Evolutionary conservation across 352 stramenopile species (phyloP), one percentile per base, ranked within the genome.

Genomic region (Phytophthora lateralis): DNA sequence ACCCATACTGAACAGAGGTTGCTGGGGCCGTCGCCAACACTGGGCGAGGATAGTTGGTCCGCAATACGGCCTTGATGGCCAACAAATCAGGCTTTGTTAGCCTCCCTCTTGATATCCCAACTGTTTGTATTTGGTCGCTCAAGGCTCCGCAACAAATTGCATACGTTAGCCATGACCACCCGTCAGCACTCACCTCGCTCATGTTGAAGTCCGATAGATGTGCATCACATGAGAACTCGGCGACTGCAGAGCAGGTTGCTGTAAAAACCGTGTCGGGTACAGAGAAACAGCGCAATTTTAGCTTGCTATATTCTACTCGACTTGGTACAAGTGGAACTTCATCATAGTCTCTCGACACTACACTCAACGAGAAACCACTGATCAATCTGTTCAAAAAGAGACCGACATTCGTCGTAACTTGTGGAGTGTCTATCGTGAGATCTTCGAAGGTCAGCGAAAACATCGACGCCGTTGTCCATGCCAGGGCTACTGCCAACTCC

Each of bases 191-290:
- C 4, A 43, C 3, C 4, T 15, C 4, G 5, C 5, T 7, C 9
- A 54, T 24, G 6, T 12, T 0, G 18, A 53, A 18, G 6, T 11
- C 12, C 8, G 15, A 18, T 27, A 55, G 2, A 14, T 32, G 0
- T 18, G 32, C 26, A 9, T 44, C 20, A 15, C 5, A 43, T 43
- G 47, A 15, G 1, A 44, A 15, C 11, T 43, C 47, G 0, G 47
- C 47, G 4, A 55, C 24, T 14, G 47, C 34, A 24, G 32, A 55
- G 6, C 47, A 55, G 21, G 15, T 29, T 0, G 47, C 47, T 17
- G 18, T 6, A 43, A 44, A 44, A 12, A 43, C 15, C 20, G 9
- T 15, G 21, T 55, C 9, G 2, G 32, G 17, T 4, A 55, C n/a
- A 12, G 14, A 2, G 10, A 6, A 8, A 14, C 47, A 44, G 0